These are phyloP conservation scores for Pharnaceum exiguum DNA, from an alignment of 148 eudicot species.

Conservation along the genomic window DNA sequence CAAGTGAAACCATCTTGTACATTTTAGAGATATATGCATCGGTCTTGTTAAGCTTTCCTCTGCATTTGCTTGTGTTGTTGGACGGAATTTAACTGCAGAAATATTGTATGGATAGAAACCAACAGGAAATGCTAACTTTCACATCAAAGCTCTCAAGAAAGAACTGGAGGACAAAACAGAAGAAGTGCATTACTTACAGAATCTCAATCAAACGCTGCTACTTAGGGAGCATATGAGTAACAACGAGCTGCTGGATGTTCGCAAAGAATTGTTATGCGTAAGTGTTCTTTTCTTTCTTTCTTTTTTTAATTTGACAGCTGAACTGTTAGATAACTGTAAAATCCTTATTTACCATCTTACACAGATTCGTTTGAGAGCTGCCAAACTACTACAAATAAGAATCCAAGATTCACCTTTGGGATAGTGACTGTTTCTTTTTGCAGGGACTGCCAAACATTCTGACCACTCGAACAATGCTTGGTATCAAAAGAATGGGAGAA, in stretches of 20 bases:
- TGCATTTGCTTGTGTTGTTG: neutral
- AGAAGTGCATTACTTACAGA: conserved; percentile 10
- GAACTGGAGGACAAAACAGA: conserved; percentile 23
- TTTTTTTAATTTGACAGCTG: no score
- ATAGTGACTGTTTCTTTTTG: no score
- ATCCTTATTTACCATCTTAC: no score
- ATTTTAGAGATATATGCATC: no score
- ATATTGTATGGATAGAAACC: conserved; percentile 3
- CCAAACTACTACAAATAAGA: no score
- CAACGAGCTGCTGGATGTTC: conserved; percentile 22
- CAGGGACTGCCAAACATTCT: no score
- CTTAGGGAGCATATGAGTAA: conserved; percentile 21
- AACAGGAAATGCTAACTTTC: neutral
- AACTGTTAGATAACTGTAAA: no score
- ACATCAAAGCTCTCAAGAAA: conserved; percentile 6
- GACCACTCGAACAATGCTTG: conserved; percentile 27
- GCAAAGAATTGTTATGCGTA: conserved; percentile 17
- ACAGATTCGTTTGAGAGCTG: no score
- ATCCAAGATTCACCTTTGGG: no score
- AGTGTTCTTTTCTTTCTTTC: neutral
- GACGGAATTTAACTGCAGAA: neutral
- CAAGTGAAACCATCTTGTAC: no score
- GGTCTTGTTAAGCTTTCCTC: no score
- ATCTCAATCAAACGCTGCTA: conserved; percentile 10
- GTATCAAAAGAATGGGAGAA: conserved; percentile 58